phyloP scores from a whole-genome alignment of 768 basidiomycete species.

The Holtermanniella nyarrowii region DNA sequence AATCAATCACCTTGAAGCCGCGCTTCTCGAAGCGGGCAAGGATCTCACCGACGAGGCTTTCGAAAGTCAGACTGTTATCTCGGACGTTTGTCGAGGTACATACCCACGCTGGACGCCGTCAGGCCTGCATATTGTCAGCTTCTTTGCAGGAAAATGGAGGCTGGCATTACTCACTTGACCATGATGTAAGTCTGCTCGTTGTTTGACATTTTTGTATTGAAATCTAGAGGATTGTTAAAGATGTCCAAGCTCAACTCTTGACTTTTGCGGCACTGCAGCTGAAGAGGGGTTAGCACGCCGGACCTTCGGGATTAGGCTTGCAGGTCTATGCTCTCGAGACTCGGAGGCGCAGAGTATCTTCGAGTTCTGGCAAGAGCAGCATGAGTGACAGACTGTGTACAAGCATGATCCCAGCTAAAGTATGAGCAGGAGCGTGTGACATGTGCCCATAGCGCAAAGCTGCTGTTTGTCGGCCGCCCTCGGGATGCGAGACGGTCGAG shows the following conservation, averaged over 20 bases:
- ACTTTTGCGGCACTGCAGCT: neutral
- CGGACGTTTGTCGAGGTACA: neutral
- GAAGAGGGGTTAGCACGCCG: neutral
- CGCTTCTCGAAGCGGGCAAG: conserved; percentile 93
- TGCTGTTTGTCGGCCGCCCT: too few species aligned
- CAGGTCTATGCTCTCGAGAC: too few species aligned
- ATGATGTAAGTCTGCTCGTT: conserved; percentile 95
- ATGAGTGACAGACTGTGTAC: too few species aligned
- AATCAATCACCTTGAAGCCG: conserved; percentile 63
- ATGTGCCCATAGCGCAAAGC: too few species aligned
- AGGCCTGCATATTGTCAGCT: conserved; percentile 50
- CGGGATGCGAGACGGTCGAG: neutral
- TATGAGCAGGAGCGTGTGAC: too few species aligned
- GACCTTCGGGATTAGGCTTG: too few species aligned
- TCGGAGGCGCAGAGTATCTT: too few species aligned
- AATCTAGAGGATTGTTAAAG: neutral
- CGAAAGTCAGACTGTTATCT: neutral
- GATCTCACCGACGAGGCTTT: conserved; percentile 78
- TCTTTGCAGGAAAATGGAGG: neutral
- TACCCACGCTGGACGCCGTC: conserved; percentile 89
- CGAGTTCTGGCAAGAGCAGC: too few species aligned
- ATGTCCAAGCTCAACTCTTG: neutral
- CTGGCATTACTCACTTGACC: conserved; percentile 60
- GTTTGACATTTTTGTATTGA: conserved; percentile 52
- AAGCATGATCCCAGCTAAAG: too few species aligned